Evolutionary conservation across 352 stramenopile genomes (phyloP).

Genomic region (Nothophytophthora sp.): DNA sequence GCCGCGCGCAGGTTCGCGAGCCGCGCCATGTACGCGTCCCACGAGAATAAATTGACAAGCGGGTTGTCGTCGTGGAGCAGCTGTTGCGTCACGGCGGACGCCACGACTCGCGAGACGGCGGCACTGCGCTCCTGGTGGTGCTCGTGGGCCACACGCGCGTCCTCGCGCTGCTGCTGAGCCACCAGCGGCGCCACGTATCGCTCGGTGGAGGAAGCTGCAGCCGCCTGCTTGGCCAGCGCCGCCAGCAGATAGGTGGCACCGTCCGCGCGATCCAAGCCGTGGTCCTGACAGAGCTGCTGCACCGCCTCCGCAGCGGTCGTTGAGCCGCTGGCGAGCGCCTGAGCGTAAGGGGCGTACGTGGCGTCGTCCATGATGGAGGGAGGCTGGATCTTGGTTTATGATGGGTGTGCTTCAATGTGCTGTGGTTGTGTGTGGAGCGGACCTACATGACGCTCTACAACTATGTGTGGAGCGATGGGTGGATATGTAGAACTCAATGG

Average conservation of each 20-base stretch:
- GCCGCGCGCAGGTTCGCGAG: constrained; percentile 52
- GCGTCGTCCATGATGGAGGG: constrained; percentile 18
- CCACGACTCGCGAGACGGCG: constrained; percentile 44
- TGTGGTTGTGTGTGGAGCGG: background rate
- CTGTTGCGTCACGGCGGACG: constrained; percentile 45
- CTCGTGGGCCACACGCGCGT: constrained; percentile 18
- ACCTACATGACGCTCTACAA: background rate
- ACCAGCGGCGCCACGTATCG: constrained; percentile 57
- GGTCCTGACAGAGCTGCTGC: constrained; percentile 35
- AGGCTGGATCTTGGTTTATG: background rate
- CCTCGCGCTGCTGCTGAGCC: constrained; percentile 33
- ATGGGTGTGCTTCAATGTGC: constrained; percentile 1
- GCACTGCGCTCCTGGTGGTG: constrained; percentile 36
- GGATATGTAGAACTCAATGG: too few relatives aligned
- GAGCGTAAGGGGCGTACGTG: constrained; percentile 27
- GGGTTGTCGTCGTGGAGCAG: constrained; percentile 58
- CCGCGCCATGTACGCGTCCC: constrained; percentile 58
- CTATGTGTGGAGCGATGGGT: background rate
- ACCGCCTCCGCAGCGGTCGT: constrained; percentile 20
- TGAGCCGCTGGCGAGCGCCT: constrained; percentile 12
- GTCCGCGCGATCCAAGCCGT: constrained; percentile 14
- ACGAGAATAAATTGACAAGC: constrained; percentile 66
- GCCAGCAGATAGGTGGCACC: constrained; percentile 17
- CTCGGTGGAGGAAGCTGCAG: background rate
- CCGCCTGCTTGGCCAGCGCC: constrained; percentile 14